Conservation (phyloP, 2,329 filamentous ascomycete genomes). For the Coniochaeta ligniaria region DNA sequence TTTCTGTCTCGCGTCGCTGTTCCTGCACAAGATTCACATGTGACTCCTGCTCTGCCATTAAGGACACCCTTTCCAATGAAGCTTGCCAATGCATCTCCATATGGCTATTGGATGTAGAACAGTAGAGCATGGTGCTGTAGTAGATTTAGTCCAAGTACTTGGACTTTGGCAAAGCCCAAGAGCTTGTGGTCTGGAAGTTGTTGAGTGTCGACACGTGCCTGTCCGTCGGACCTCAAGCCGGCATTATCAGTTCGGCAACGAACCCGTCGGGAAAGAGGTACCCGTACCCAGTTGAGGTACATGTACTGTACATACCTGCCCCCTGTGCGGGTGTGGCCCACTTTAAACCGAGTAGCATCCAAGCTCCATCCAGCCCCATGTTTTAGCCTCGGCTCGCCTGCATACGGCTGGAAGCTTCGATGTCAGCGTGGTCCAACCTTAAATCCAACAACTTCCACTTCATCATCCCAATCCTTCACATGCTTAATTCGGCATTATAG, state of each 20-base stretch:
- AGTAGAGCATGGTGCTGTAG: too few species aligned
- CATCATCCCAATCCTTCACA: background rate
- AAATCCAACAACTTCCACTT: background rate
- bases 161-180: too few species aligned
- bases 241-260: background rate
- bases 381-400: constrained; percentile 2
- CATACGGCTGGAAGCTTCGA: background rate
- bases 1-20: background rate
- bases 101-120: background rate
- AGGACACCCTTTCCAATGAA: background rate
- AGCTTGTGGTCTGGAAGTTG: too few species aligned
- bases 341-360: background rate
- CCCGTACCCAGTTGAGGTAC: too few species aligned
- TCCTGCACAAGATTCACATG: background rate
- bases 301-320: too few species aligned
- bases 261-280: background rate
- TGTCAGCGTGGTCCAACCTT: background rate
- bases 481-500: background rate
- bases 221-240: too few species aligned
- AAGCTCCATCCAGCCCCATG: background rate
- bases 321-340: background rate
- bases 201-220: too few species aligned
- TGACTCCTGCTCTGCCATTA: background rate
- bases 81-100: background rate
- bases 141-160: too few species aligned